Base-by-base conservation (phyloP, 768 basidiomycete genomes). In the Auriculariales sp. region DNA sequence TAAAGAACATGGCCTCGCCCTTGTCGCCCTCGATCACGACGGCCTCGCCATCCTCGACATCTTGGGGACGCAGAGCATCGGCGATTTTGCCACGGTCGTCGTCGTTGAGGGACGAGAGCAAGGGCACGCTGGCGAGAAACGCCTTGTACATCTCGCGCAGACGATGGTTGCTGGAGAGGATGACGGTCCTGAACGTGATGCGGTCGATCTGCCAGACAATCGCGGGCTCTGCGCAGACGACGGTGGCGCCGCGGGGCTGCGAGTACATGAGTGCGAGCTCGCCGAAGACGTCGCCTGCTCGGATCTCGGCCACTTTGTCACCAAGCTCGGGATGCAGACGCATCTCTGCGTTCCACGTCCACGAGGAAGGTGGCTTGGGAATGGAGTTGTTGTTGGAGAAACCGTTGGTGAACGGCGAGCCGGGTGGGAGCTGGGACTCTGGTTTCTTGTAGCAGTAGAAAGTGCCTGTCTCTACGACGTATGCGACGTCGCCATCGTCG, bases 231-330 rank as follows among this genome's bases (percentile, higher is more conserved):
- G 84, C 77, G 9, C 94, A 81, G 31, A 95, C 68, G 36, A 98
- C 93, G 6, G 90, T 92, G 14, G 95, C 95, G 17, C 91, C 90
- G 28, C 95, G 87, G 33, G 89, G 88, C 56, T 94, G 92, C 29
- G 90, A 91, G 67, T 99, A 94, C 94, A 99, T 97, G 56, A 99
- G 69, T 28, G 95, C 95, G 49, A 99, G 73, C 66, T 99, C 94
- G 36, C 95, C 95, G 53, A 98, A 97, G 36, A 84, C 91, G 52
- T 74, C 78, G 3, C 92, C 91, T 1, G 87, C 79, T 39, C 71
- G 74, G 71, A 86, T 91, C 52, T 88, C 84, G 48, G 81, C 78
- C 1, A 97, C 95, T 61, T 84, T 80, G 52, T 76, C 80, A 22
- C 89, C 89, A 57, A 80, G 79, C 53, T 77, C 73, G 3, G 78